Evolutionary conservation across 2,329 filamentous ascomycete species (phyloP).

Genomic region (Raffaelea arxii): DNA sequence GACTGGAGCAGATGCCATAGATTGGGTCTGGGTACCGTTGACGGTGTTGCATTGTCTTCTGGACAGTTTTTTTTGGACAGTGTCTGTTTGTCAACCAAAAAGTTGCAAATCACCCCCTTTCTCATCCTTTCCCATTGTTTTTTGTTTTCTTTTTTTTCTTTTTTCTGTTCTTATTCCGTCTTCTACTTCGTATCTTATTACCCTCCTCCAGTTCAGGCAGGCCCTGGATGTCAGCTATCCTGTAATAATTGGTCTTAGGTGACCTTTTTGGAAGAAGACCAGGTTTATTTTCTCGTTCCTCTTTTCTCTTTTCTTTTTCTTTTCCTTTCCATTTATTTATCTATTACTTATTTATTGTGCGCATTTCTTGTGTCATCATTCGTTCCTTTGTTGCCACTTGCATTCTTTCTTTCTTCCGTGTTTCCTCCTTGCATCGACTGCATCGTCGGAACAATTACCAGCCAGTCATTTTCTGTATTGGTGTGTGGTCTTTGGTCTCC

Average conservation of each 20-base stretch:
- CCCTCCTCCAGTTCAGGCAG: not conserved
- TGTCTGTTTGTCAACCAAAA: too few species aligned
- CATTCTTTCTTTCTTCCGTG: not conserved
- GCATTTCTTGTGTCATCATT: too few species aligned
- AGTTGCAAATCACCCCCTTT: not conserved
- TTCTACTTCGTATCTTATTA: too few species aligned
- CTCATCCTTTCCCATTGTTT: not conserved
- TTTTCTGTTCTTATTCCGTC: not conserved
- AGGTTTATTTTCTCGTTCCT: not conserved
- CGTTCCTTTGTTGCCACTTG: too few species aligned
- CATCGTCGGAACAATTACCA: too few species aligned
- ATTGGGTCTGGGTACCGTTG: too few species aligned
- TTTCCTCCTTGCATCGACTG: not conserved
- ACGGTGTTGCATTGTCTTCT: too few species aligned
- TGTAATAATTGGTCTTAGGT: too few species aligned
- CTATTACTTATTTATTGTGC: not conserved
- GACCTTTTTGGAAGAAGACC: not conserved
- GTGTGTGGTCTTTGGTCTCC: too few species aligned
- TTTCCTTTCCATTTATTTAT: not conserved
- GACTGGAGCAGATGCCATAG: not conserved
- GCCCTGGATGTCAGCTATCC: too few species aligned
- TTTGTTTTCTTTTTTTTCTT: constrained; percentile 3
- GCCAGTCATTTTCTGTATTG: too few species aligned
- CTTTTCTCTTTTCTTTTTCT: constrained; percentile 2
- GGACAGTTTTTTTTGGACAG: not conserved